Percentiles rank a stretch among this genome's conserved stretches.
These are phyloP conservation scores for Artemisia tridentata DNA, from an alignment of 129 eudicot species.

Conservation along the genomic window DNA sequence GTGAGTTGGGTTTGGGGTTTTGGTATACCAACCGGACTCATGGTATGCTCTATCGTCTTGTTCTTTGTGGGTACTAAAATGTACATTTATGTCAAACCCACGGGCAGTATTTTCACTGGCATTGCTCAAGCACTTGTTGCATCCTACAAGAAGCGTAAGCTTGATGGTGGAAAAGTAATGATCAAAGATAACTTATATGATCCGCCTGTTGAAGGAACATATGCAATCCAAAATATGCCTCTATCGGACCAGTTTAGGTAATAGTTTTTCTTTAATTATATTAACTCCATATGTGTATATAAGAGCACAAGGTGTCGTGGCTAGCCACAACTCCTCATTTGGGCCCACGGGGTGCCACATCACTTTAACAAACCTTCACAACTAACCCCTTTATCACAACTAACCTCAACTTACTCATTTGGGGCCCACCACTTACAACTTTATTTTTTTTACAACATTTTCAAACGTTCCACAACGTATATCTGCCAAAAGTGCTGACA, in stretches of 20 bases:
- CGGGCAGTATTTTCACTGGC: conserved; percentile 70
- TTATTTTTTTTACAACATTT: no score
- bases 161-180: conserved; percentile 26
- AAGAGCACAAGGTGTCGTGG: no score
- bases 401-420: no score
- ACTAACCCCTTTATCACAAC: no score
- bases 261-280: background rate
- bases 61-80: conserved; percentile 59
- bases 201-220: conserved; percentile 47
- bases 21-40: conserved; percentile 59
- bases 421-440: no score
- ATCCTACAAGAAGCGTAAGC: conserved; percentile 63
- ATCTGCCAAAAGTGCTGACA: no score
- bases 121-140: conserved; percentile 66
- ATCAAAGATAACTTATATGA: conserved; percentile 43
- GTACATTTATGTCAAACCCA: conserved; percentile 65
- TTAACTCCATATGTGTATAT: background rate
- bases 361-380: no score
- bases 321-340: no score
- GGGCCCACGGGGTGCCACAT: no score
- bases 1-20: conserved; percentile 84
- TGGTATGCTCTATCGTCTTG: conserved; percentile 54
- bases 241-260: conserved; percentile 62
- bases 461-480: no score
- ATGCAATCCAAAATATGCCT: conserved; percentile 46